Percentiles rank a stretch among this genome's conserved stretches.
These are phyloP conservation scores for Trichoderma guizhouense DNA, from an alignment of 2,329 filamentous ascomycete genomes.

Conservation along the genomic window DNA sequence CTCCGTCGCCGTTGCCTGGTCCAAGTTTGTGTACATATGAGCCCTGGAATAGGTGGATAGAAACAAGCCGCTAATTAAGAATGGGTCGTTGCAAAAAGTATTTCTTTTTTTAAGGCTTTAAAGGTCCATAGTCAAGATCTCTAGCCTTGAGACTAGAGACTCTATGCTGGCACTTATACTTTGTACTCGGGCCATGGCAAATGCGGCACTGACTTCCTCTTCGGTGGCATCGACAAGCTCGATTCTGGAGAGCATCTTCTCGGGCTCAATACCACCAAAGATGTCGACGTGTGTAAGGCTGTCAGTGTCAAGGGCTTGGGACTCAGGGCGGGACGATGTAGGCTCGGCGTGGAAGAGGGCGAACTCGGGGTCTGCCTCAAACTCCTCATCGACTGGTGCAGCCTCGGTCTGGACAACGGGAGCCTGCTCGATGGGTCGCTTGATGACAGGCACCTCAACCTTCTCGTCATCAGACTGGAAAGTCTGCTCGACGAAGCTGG, in stretches of 20 bases:
- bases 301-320: constrained; percentile 39
- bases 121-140: constrained; percentile 36
- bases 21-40: constrained; percentile 7
- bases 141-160: constrained; percentile 36
- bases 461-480: constrained; percentile 50
- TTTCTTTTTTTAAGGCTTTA: constrained; percentile 22
- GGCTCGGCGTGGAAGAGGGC: constrained; percentile 54
- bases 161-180: constrained; percentile 43
- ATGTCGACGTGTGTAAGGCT: constrained; percentile 39
- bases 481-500: constrained; percentile 47
- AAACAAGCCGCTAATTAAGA: background rate
- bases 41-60: background rate
- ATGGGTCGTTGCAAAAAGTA: too few relatives aligned
- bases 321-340: constrained; percentile 25
- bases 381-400: constrained; percentile 48
- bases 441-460: constrained; percentile 53
- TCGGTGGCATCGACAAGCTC: constrained; percentile 61
- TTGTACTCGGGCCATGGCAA: constrained; percentile 50
- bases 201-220: constrained; percentile 42
- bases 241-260: constrained; percentile 62
- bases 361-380: constrained; percentile 61
- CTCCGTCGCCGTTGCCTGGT: constrained; percentile 15
- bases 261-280: constrained; percentile 54
- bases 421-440: constrained; percentile 42
- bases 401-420: constrained; percentile 29